Evolutionary conservation across 345 rosid genomes (phyloP), one percentile per base, ranked within the genome.

Genomic region (Chamaenerion angustifolium): DNA sequence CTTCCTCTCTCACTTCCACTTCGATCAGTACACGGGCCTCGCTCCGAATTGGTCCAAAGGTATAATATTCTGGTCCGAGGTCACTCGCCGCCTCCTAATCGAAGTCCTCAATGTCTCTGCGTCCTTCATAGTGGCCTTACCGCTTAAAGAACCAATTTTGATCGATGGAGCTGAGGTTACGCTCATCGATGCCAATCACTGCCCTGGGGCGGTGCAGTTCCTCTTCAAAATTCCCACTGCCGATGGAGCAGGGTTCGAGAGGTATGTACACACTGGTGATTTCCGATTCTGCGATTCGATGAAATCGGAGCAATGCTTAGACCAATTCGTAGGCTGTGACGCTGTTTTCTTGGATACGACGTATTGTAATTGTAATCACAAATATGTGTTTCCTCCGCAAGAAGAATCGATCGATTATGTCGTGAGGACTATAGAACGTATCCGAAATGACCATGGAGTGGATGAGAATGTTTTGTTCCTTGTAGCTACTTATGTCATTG

Each of bases 1-100:
- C 69, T 83, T 89, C 69, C 98, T 90, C 54, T 81, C 94, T 43
- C 94, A 90, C 68, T 86, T 90, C 74, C 95, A 90, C 67, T 77
- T 88, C 54, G 95, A 90, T 37, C 98, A 83, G 57, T 86, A 86
- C 59, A 49, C 80, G 19, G 95, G 94, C 56, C 83, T 90, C 49
- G 65, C 80, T 56, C 49, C 78, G 40, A 43, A 76, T 46, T 90
- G 98, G 95, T 76, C 81, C n/a, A 55, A 69, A 46, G 98, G 95
- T 47, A 61, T 86, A 42, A 64, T 90, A 41, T 85, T 77, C 71
- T 83, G 94, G 63, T 86, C 98, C 43, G 71, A 54, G 4, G 56
- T 58, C 48, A 83, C 98, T 49, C 65, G 94, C 54, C 60, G 63
- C 48, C 92, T 90, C 67, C 72, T 86, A 11, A 58, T 61, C 42